Evolutionary conservation across 257 asterid genomes (phyloP), one percentile per base, ranked within the genome.

Genomic region (Gentiana macrophylla): DNA sequence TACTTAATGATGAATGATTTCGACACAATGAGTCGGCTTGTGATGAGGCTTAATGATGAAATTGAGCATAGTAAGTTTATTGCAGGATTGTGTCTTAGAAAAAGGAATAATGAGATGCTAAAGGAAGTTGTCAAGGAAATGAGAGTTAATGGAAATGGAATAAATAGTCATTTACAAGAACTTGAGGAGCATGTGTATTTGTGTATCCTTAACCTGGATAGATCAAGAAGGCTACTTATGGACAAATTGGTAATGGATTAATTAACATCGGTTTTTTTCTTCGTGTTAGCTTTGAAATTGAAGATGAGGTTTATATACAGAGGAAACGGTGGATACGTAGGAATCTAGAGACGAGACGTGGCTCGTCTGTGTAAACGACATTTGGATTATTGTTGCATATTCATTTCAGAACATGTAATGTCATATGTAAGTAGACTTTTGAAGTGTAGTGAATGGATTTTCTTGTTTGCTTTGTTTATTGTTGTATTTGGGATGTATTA

Each of bases 101-200:
- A 65, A 56, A 73, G 86, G 68, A 79, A 61, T 32, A 63, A 67
- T 11, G 78, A 60, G 67, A 71, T 74, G 65, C 48, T 80, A 78
- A 77, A 72, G 74, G 76, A 68, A 51, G 86, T 81, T 8, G 69
- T 57, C 52, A 72, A 50, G 79, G 80, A 77, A 48, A 74, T 82
- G 46, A 68, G 65, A 46, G 62, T 33, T 57, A 65, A 75, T 4
- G 78, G 74, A 47, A 45, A 37, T 50, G 50, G 74, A 24, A 70
- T 85, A 50, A 9, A 67, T 63, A 79, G 75, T 57, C 79, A 77
- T 44, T 33, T 82, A 67, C 73, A 79, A 46, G 96, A 88, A 72
- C 81, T 88, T 11, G 86, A 88, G 79, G 80, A 74, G 56, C 83
- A 80, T 52, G 71, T 80, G 10, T 80, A 70, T 53, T 62, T 84